Base-by-base conservation (phyloP, 1,284 basidiomycete genomes). In the Sporisorium graminicola region DNA sequence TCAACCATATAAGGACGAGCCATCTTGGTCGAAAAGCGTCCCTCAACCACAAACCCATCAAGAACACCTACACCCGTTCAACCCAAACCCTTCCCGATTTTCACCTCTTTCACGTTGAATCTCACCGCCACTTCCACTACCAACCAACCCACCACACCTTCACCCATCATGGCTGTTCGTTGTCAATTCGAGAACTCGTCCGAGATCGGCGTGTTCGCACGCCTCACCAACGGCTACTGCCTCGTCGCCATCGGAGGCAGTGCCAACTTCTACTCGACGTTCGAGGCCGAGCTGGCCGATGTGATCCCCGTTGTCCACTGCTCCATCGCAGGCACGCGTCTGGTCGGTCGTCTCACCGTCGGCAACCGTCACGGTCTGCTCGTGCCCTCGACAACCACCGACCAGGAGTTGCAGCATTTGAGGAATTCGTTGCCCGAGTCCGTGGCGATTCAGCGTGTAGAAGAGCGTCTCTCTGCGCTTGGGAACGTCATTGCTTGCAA, bases 401-500 rank as follows among this genome's bases (percentile, higher is more conserved):
- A 99, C 86, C 96, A 98, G 86, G 97, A 99, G 87, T 90, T 99
- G 8, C 96, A 99, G 87, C 96, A 99, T 86, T 89, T 99, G 65
- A 91, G 96, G 56, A 99, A 99, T 86, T 91, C 94, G n/a, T 89
- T 99, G 26, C 97, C 97, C 0, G 94, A 98, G 72, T 82, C 90
- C 13, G 92, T 99, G 70, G 92, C 92, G 24, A 93, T 99, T 82
- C 97, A 99, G 87, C 90, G 97, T 24, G 92, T 99, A 47, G 97
- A 99, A 86, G 96, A 99, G 88, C 91, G 96, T 50, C 89, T 99
- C 70, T 95, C 93, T 18, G 97, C 97, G 0, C 90, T 99, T 27
- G 96, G 96, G 20, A 99, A 99, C 86, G 97, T 99, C 66, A 96
- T 99, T 86, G 94, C 94, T 18, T 97, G 94, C 88, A 99, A 99